Base-by-base conservation (phyloP, 2,329 filamentous ascomycete species). In the Esteya vermicola region DNA sequence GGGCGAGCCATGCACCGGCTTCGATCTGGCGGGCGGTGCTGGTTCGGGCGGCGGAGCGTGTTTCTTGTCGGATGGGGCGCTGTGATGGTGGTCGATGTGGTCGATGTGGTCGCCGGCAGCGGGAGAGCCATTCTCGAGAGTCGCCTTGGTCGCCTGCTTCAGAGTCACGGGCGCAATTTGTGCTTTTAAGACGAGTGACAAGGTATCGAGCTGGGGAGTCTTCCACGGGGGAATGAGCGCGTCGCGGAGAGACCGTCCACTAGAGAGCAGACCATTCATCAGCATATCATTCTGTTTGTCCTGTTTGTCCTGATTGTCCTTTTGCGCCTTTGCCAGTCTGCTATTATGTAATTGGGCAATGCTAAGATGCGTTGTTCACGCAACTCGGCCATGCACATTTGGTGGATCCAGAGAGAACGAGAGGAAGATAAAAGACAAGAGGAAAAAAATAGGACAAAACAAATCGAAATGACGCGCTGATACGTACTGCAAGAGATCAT, bases 401-500 rank as follows among this genome's bases (percentile, higher is more conserved):
- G 53, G 49, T 39, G 16, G 16, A 14, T 22, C 9, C 33, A 13
- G 28, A 6, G 4, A 16, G 28, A 20, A 20, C 22, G 6, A 22
- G 16, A 9, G 14, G 21, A 6, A 9, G n/a, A 39, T 16, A 31
- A 22, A 39, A n/a, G 12, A 13, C 3, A 13, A 4, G 9, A 19
- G 10, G 18, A 26, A 49, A 41, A 34, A 13, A 44, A 21, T 36
- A 44, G 40, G 43, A 42, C 47, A 39, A 35, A 10, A n/a, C n/a
- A n/a, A n/a, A n/a, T n/a, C n/a, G n/a, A n/a, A n/a, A n/a, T n/a
- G 40, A n/a, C 38, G 46, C 39, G 46, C 42, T 12, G 14, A 8
- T 19, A 70, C 74, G 43, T 72, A 79, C 75, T 72, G 67, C 50
- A 70, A 57, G 43, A 78, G 68, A 52, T 78, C 72, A 48, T 64